Evolutionary conservation across 2,329 filamentous ascomycete species (phyloP), one percentile per base, ranked within the genome.

Genomic region (Bisporella sp.): DNA sequence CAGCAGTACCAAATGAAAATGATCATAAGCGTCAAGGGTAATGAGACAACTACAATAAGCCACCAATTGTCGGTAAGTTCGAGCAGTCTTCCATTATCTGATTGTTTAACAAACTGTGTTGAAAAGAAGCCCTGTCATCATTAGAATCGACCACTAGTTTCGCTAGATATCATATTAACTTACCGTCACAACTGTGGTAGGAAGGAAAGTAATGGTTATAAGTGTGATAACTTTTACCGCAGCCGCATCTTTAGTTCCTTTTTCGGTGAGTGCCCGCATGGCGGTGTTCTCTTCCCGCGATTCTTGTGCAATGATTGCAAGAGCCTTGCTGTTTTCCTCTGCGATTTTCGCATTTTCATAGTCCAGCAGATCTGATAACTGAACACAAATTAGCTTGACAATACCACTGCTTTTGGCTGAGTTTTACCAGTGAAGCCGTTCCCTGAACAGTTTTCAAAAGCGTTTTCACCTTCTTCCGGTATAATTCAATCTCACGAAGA

Each of bases 181-280:
- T 11, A 58, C 57, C 1, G 59, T 56, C 33, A 61, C 57, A 32
- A 61, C 55, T 8, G 59, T 59, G 5, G 47, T 50, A 1, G 59
- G 59, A 4, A 61, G 46, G 45, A 59, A 61, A 9, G 60, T 50
- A 4, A 61, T 41, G 2, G 57, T 60, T 6, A 61, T 60, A 5
- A 61, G 48, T 3, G 59, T 61, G 4, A 61, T 35, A 30, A 60
- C 59, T 31, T 61, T 61, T 12, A 61, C 55, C 1, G 56, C 57
- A 5, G 59, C 57, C 6, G 59, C 56, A 48, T 61, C 57, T 47
- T 56, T 53, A 1, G 54, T 56, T 21, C 54, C 57, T 54, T 47
- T 44, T 47, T 56, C 58, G 8, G 58, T 54, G 7, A 60, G 42
- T 4, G 52, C 33, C 31, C 50, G 40, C 57, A 59, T 60, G 11